Evolutionary conservation across 75 land plant species (phyloP).

Genomic region (Picea sitchensis): DNA sequence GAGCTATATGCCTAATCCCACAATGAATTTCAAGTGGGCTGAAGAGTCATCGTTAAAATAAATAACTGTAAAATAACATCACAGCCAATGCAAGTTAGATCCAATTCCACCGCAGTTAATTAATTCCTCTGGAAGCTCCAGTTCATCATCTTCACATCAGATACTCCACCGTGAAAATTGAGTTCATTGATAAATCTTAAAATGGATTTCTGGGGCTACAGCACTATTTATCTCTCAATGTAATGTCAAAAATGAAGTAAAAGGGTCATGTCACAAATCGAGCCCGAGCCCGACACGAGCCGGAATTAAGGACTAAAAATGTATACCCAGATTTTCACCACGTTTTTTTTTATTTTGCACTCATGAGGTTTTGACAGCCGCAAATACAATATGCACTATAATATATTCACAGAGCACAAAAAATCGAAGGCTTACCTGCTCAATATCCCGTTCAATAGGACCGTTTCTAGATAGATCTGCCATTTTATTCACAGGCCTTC

Average conservation of each 20-base stretch:
- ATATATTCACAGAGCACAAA: neutral
- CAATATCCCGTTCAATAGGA: constrained; percentile 75
- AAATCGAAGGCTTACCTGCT: constrained; percentile 53
- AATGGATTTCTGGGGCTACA: neutral
- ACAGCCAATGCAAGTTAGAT: neutral
- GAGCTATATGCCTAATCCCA: neutral
- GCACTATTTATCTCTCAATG: neutral
- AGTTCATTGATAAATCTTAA: neutral
- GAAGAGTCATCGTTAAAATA: neutral
- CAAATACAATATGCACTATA: neutral
- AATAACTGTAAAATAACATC: too few relatives aligned
- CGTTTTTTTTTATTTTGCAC: too few relatives aligned
- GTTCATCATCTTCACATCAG: neutral
- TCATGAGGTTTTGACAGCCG: neutral
- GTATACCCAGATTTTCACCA: neutral
- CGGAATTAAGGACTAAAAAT: neutral
- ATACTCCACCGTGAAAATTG: neutral
- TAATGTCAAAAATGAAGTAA: too few relatives aligned
- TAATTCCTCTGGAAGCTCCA: neutral
- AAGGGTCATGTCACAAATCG: neutral
- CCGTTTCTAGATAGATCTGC: constrained; percentile 66
- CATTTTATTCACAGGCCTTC: constrained; percentile 66
- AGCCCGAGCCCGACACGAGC: neutral
- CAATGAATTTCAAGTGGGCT: neutral
- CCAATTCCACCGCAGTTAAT: neutral